These are phyloP conservation scores for Colletotrichum limetticola DNA, from an alignment of 2,329 filamentous ascomycete genomes.

Conservation along the genomic window DNA sequence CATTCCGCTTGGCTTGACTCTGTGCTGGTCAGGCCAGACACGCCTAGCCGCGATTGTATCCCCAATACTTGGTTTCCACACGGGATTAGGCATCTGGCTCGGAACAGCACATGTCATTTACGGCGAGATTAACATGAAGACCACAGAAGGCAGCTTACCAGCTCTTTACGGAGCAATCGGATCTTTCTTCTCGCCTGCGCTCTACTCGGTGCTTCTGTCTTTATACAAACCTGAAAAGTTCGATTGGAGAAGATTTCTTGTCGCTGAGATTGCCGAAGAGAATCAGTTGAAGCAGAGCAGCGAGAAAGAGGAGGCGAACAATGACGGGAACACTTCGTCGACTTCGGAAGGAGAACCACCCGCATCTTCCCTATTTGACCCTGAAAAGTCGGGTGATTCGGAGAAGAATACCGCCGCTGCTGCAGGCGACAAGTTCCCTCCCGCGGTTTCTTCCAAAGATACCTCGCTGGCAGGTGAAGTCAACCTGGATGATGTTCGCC, in stretches of 20 bases:
- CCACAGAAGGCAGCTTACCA: neutral
- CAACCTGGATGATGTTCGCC: neutral
- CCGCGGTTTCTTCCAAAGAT: neutral
- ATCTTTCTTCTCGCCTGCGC: neutral
- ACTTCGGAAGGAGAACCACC: neutral
- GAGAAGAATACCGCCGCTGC: neutral
- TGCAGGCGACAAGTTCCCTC: neutral
- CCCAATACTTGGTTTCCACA: neutral
- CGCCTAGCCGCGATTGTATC: neutral
- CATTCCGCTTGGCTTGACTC: neutral
- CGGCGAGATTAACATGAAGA: neutral
- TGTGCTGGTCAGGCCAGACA: neutral
- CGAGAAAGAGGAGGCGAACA: neutral
- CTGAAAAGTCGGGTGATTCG: neutral
- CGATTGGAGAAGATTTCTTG: neutral
- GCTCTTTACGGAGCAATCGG: neutral
- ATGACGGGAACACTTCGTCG: neutral
- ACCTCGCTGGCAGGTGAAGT: neutral
- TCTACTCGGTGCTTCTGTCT: neutral
- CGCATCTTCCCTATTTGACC: neutral
- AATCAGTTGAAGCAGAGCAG: neutral
- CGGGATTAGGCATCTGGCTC: neutral
- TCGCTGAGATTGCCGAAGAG: neutral
- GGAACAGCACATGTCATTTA: neutral
- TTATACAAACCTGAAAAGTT: neutral